phyloP scores from a whole-genome alignment of 768 basidiomycete species.

The Phylloporus arenicola region DNA sequence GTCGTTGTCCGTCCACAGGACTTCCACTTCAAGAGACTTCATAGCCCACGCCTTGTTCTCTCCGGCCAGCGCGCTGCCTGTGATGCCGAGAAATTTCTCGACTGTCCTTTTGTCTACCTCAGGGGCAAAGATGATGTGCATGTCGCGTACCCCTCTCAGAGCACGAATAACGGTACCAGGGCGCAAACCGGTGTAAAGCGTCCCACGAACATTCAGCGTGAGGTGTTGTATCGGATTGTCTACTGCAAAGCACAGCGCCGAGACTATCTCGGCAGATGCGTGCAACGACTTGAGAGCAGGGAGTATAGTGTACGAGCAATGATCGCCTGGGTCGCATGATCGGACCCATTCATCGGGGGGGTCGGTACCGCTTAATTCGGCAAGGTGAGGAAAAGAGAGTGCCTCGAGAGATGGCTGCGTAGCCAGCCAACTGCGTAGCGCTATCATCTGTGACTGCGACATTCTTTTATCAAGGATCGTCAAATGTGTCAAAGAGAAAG shows the following conservation, averaged over 20 bases:
- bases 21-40: slow-evolving; percentile 25
- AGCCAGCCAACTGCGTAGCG: slow-evolving; percentile 21
- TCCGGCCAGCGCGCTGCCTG: slow-evolving; percentile 20
- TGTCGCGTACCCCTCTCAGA: slow-evolving; percentile 23
- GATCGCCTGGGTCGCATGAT: background rate
- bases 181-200: slow-evolving; percentile 27
- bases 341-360: slow-evolving; percentile 10
- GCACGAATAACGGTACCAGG: slow-evolving; percentile 25
- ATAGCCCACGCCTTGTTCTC: slow-evolving; percentile 9
- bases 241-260: slow-evolving; percentile 15
- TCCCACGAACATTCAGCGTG: slow-evolving; percentile 22
- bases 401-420: slow-evolving; percentile 24
- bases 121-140: slow-evolving; percentile 27
- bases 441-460: slow-evolving; percentile 17
- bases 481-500: slow-evolving; percentile 21
- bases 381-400: slow-evolving; percentile 24
- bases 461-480: slow-evolving; percentile 26
- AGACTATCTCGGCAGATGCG: slow-evolving; percentile 23
- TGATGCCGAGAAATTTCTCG: slow-evolving; percentile 27
- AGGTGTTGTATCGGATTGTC: slow-evolving; percentile 17
- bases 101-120: slow-evolving; percentile 31
- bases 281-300: slow-evolving; percentile 24
- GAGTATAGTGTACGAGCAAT: slow-evolving; percentile 9
- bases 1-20: slow-evolving; percentile 23
- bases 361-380: slow-evolving; percentile 8